phyloP scores from a whole-genome alignment of 805 yeast genomes.

The Isabelozyma heimii region DNA sequence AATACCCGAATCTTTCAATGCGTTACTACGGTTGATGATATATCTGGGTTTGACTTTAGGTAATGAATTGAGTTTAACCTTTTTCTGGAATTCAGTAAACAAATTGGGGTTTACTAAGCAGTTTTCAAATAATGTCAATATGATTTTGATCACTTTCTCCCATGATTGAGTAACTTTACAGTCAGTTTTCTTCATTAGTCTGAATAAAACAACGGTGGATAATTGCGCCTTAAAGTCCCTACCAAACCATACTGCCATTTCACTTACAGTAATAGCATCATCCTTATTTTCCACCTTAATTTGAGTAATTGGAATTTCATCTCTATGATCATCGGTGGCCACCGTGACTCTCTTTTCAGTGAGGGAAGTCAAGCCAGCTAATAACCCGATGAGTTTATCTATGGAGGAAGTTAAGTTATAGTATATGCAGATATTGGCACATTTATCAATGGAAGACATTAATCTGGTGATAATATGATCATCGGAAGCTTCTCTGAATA shows the following conservation, averaged over 20 bases:
- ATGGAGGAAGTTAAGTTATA: conserved; percentile 56
- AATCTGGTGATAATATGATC: conserved; percentile 85
- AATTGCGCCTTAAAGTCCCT: conserved; percentile 89
- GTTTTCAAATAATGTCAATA: conserved; percentile 67
- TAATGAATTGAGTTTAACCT: conserved; percentile 49
- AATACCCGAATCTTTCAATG: conserved; percentile 72
- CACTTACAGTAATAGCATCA: conserved; percentile 70
- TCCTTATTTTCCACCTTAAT: conserved; percentile 51
- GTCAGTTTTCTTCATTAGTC: conserved; percentile 62
- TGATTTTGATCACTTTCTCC: conserved; percentile 56
- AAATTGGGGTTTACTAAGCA: conserved; percentile 63
- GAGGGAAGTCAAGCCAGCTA: conserved; percentile 69
- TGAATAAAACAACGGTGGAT: conserved; percentile 80
- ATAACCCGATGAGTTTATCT: conserved; percentile 63
- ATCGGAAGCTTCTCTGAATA: conserved; percentile 85
- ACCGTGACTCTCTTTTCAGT: conserved; percentile 36
- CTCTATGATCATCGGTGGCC: conserved; percentile 24
- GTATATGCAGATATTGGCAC: conserved; percentile 70
- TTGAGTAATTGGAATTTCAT: conserved; percentile 44
- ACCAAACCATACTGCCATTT: conserved; percentile 80
- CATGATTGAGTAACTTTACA: conserved; percentile 55
- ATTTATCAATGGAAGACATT: conserved; percentile 83
- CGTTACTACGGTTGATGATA: conserved; percentile 59
- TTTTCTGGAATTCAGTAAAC: conserved; percentile 63
- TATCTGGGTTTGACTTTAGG: conserved; percentile 66